Evolutionary conservation across 2,329 filamentous ascomycete genomes (phyloP).

Genomic region (Magnaporthales sp.): DNA sequence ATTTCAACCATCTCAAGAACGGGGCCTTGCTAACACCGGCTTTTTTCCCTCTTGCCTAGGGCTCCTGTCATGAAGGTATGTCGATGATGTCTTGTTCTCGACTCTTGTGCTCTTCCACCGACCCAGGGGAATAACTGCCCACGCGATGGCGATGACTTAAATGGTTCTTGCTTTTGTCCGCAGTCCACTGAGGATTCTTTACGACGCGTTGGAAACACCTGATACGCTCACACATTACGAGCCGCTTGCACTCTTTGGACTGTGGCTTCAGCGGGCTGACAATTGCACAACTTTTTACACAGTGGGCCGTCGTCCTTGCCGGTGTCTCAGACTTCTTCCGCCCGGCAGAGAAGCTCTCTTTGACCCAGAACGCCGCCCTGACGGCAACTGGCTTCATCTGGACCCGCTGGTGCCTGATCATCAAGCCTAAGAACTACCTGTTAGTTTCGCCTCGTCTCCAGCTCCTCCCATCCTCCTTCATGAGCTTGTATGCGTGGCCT

Average conservation of each 20-base stretch:
- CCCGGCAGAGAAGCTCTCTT: constrained; percentile 83
- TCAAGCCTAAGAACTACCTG: constrained; percentile 88
- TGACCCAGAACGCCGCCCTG: constrained; percentile 86
- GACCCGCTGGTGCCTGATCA: constrained; percentile 98
- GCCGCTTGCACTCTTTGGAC: not conserved
- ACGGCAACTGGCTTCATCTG: constrained; percentile 91
- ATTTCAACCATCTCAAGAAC: not conserved
- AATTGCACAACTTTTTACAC: constrained; percentile 30
- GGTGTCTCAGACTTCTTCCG: constrained; percentile 87
- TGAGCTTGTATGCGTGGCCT: not conserved
- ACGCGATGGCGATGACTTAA: not conserved
- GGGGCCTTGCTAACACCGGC: not conserved
- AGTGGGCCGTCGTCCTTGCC: constrained; percentile 88
- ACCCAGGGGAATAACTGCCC: not conserved
- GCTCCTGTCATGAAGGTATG: constrained; percentile 7
- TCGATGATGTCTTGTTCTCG: not conserved
- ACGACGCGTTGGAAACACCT: not conserved
- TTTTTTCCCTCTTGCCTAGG: not conserved
- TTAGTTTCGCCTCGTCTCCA: constrained; percentile 31
- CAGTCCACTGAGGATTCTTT: not conserved
- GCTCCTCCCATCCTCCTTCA: too few species aligned
- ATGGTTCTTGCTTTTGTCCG: not conserved
- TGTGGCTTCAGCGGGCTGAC: not conserved
- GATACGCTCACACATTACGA: not conserved
- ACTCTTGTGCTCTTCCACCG: too few species aligned